Conservation (phyloP, 345 rosid species). For the Salix suchowensis region DNA sequence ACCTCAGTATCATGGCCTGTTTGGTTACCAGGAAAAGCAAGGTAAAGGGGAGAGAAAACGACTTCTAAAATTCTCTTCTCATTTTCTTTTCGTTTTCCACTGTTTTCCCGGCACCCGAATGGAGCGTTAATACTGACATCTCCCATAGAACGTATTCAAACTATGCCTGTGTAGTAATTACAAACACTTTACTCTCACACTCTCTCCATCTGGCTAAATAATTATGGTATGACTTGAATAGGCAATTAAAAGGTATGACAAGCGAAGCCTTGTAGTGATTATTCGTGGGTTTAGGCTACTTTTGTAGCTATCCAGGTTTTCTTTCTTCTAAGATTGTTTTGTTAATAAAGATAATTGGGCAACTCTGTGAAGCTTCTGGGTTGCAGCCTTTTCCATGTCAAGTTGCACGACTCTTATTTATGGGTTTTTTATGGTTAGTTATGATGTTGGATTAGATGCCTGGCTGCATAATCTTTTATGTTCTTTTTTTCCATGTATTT, state of each 20-base stretch:
- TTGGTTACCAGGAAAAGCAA: conserved; percentile 9
- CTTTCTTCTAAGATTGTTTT: not conserved
- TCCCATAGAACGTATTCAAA: not conserved
- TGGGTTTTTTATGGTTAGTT: not conserved
- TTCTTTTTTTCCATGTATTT: not conserved
- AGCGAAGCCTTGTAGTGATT: too few relatives aligned
- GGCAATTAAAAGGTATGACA: not conserved
- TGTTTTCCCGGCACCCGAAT: conserved; percentile 6
- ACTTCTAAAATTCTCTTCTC: not conserved
- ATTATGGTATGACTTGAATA: not conserved
- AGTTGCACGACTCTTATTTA: not conserved
- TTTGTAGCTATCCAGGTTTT: not conserved
- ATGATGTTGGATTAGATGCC: not conserved
- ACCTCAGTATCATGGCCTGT: not conserved
- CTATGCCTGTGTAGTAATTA: not conserved
- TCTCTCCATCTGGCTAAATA: not conserved
- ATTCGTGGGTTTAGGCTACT: not conserved
- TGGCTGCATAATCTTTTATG: not conserved
- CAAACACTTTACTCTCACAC: not conserved
- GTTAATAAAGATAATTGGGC: not conserved
- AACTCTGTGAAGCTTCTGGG: not conserved
- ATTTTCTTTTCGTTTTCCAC: not conserved
- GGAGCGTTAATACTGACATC: not conserved
- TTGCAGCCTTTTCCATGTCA: not conserved
- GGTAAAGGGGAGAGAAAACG: not conserved